phyloP scores from a whole-genome alignment of 106 monocot genomes.

The Amphibolis antarctica region DNA sequence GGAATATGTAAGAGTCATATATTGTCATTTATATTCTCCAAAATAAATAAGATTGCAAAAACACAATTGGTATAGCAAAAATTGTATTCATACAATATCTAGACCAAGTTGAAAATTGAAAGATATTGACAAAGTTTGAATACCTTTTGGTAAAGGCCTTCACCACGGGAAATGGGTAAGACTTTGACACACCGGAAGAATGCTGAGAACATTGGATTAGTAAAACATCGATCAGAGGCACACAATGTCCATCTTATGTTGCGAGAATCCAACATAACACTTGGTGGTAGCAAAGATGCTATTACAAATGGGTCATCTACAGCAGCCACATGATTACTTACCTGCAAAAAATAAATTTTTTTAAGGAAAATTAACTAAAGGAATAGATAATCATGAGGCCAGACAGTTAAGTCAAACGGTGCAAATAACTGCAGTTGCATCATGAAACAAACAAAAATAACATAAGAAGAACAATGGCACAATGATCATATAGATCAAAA shows the following conservation, averaged over 20 bases:
- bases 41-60: no score
- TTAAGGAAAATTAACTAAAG: neutral
- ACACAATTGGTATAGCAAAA: no score
- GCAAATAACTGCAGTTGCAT: no score
- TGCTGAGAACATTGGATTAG: slow-evolving; percentile 51
- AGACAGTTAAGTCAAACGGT: no score
- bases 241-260: slow-evolving; percentile 89
- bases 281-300: slow-evolving; percentile 77
- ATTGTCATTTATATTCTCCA: no score
- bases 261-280: slow-evolving; percentile 52
- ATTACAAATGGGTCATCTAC: slow-evolving; percentile 88
- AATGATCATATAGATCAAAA: no score
- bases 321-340: slow-evolving; percentile 93
- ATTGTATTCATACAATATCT: no score
- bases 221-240: slow-evolving; percentile 84
- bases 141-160: slow-evolving; percentile 90
- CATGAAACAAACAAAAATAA: no score
- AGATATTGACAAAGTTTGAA: neutral
- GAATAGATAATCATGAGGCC: neutral
- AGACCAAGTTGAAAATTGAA: neutral
- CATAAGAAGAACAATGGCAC: no score
- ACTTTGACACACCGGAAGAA: slow-evolving; percentile 82
- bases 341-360: slow-evolving; percentile 20
- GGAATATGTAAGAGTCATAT: no score
- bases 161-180: slow-evolving; percentile 86